phyloP scores from a whole-genome alignment of 2,329 filamentous ascomycete species.

The Alternaria consortialis region DNA sequence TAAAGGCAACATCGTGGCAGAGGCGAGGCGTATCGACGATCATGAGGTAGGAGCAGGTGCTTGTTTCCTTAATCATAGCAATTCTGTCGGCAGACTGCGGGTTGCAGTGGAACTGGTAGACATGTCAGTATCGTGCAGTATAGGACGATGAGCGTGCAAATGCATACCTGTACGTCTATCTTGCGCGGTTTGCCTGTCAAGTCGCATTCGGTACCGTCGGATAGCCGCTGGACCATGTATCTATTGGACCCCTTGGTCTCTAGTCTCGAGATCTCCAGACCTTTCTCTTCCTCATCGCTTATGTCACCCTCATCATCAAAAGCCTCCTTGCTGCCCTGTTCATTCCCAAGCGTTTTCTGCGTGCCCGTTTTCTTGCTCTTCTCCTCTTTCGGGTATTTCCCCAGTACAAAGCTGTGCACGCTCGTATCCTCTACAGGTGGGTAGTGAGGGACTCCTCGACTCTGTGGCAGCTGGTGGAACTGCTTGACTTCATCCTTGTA shows the following conservation, averaged over 20 bases:
- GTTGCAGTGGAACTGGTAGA: conserved; percentile 73
- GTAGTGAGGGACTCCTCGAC: conserved; percentile 70
- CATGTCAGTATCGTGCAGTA: conserved; percentile 9
- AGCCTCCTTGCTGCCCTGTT: conserved; percentile 40
- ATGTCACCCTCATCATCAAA: conserved; percentile 42
- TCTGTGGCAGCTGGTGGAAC: conserved; percentile 82
- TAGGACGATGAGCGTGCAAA: conserved; percentile 11
- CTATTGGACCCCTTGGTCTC: conserved; percentile 84
- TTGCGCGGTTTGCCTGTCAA: conserved; percentile 81
- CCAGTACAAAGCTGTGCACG: conserved; percentile 80
- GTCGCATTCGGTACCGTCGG: conserved; percentile 84
- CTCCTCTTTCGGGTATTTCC: conserved; percentile 60
- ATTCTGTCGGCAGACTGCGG: conserved; percentile 80
- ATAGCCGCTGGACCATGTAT: conserved; percentile 84
- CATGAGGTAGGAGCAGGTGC: conserved; percentile 93
- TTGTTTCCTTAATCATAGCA: conserved; percentile 91
- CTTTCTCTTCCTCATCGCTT: conserved; percentile 35
- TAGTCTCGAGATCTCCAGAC: conserved; percentile 65
- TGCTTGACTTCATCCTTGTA: conserved; percentile 88
- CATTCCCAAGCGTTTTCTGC: conserved; percentile 43
- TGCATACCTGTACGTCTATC: conserved; percentile 76
- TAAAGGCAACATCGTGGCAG: conserved; percentile 86
- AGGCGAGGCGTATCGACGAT: conserved; percentile 88
- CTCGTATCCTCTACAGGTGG: conserved; percentile 80
- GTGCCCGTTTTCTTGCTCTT: conserved; percentile 33